Evolutionary conservation across 2,329 filamentous ascomycete genomes (phyloP), one percentile per base, ranked within the genome.

Genomic region (Phyllosticta ampelicida): DNA sequence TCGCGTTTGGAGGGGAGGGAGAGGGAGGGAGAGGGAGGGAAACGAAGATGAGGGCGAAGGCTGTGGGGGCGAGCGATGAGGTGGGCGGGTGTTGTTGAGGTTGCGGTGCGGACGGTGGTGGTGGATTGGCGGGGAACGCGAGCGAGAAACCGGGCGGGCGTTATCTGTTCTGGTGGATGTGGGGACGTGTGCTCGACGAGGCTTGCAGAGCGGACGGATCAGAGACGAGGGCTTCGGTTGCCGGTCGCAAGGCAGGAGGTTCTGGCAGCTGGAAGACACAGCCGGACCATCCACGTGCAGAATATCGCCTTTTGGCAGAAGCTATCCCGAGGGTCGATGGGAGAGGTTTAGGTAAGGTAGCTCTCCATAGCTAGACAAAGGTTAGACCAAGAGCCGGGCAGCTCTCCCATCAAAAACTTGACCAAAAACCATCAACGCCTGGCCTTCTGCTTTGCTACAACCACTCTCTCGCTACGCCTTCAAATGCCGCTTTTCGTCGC

Each of bases 41-140:
- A n/a, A 16, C 36, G 36, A 44, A 16, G 36, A 44, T n/a, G 36
- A 44, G 36, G 36, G 13, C 11, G 36, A n/a, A 13, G 36, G 36
- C 36, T 44, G 36, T 4, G 36, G 23, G 13, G n/a, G 36, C 36
- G 36, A 16, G 23, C 56, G 28, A 58, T 48, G 52, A 58, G 20
- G 50, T 30, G 30, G 50, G 9, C 50, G 21, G 50, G 51, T 48
- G 56, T 54, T 54, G 51, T 58, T 44, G 51, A 58, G 56, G 49
- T 58, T 58, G 56, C 51, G 48, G 56, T 51, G 23, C 4, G 3
- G 3, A 8, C 8, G 8, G 23, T 20, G 56, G 56, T 54, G 13
- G 56, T 54, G 36, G 56, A 48, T 58, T 58, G 56, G 52, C 56
- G 56, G 56, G 56, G 56, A 51, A 54, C 56, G 56, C 51, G 56